Evolutionary conservation across 225 moss, liverwort and hornwort genomes (phyloP).

Genomic region (Straminergon stramineum): DNA sequence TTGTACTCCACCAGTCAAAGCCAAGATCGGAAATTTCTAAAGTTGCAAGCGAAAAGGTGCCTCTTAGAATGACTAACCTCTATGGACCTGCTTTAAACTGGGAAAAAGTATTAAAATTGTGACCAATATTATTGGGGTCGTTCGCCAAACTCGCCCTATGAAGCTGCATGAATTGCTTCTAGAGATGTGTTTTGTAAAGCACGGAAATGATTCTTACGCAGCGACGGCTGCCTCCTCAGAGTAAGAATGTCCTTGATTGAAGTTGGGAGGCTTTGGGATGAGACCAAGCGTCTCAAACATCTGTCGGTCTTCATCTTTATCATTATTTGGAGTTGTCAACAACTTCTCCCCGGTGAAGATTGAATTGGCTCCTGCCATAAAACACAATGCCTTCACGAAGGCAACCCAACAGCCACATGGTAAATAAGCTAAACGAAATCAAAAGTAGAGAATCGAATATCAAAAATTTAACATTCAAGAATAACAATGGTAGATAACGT

Average conservation of each 20-base stretch:
- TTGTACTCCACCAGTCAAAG: constrained; percentile 6
- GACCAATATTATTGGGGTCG: not conserved
- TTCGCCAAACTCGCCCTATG: not conserved
- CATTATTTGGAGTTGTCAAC: constrained; percentile 92
- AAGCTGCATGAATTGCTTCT: not conserved
- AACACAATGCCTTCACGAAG: constrained; percentile 62
- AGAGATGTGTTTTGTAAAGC: not conserved
- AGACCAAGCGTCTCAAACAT: constrained; percentile 94
- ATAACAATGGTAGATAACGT: not conserved
- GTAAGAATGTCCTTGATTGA: constrained; percentile 35
- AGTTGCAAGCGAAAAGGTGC: not conserved
- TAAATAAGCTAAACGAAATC: not conserved
- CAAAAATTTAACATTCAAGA: not conserved
- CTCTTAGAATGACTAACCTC: not conserved
- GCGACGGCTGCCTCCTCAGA: constrained; percentile 23
- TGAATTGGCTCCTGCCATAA: constrained; percentile 95
- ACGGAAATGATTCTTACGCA: not conserved
- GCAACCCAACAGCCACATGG: not conserved
- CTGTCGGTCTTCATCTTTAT: constrained; percentile 72
- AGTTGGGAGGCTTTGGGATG: constrained; percentile 73
- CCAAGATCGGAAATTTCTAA: constrained; percentile 1
- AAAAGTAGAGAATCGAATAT: not conserved
- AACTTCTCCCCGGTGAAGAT: constrained; percentile 95
- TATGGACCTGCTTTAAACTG: not conserved
- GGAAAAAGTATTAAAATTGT: not conserved